These are phyloP conservation scores for Pythium utonaiense DNA, from an alignment of 352 stramenopile genomes.

Conservation along the genomic window DNA sequence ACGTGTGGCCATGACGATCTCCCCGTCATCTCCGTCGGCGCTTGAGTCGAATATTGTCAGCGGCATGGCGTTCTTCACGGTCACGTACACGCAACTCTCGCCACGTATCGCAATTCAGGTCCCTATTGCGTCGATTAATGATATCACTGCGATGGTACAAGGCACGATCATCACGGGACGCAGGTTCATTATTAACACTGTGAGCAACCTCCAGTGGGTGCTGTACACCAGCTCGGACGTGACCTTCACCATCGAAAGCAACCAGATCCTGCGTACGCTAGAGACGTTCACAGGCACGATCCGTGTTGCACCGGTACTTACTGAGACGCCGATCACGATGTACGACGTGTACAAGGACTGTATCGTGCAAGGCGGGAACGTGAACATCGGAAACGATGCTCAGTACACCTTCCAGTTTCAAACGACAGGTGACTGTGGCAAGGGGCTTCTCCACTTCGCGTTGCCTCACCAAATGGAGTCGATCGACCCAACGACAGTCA, in stretches of 20 bases:
- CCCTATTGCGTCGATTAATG: constrained; percentile 56
- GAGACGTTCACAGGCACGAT: constrained; percentile 41
- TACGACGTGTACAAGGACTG: constrained; percentile 68
- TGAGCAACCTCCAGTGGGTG: constrained; percentile 56
- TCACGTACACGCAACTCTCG: constrained; percentile 49
- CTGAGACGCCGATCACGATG: constrained; percentile 34
- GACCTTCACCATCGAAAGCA: constrained; percentile 38
- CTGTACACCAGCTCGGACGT: constrained; percentile 42
- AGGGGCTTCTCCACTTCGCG: constrained; percentile 60
- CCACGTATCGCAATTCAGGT: constrained; percentile 50
- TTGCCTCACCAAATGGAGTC: constrained; percentile 56
- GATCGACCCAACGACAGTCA: constrained; percentile 38
- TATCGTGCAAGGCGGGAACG: constrained; percentile 44
- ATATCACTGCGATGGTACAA: constrained; percentile 11
- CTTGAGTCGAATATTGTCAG: constrained; percentile 54
- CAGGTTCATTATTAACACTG: constrained; percentile 48
- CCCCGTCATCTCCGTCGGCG: constrained; percentile 17
- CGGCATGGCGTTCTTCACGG: constrained; percentile 72
- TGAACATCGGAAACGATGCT: constrained; percentile 39
- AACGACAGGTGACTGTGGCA: constrained; percentile 46
- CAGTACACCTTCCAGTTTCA: constrained; percentile 63
- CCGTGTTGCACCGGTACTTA: constrained; percentile 38
- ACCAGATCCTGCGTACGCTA: constrained; percentile 35
- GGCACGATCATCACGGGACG: constrained; percentile 32
- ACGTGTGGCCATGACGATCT: constrained; percentile 37